Evolutionary conservation across 495 filamentous ascomycete genomes (phyloP).

Genomic region (Aspergillus mulundensis): DNA sequence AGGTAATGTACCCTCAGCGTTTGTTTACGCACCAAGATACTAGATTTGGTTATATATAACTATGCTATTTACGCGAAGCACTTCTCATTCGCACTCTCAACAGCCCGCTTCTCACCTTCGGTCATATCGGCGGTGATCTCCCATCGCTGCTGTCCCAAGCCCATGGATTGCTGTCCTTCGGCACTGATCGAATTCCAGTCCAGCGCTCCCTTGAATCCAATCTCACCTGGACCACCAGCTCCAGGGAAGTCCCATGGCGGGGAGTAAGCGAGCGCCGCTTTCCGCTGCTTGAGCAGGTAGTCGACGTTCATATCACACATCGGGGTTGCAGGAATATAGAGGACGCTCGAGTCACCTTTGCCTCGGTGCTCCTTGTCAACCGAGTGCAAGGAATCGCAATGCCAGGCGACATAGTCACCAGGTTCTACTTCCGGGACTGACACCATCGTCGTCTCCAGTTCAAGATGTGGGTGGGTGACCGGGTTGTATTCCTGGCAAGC

Average conservation of each 20-base stretch:
- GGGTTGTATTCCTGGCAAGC: constrained; percentile 73
- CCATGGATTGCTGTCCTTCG: constrained; percentile 57
- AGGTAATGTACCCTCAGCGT: not conserved
- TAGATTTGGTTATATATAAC: not conserved
- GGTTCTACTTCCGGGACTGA: constrained; percentile 72
- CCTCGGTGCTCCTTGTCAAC: constrained; percentile 78
- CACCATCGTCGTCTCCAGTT: constrained; percentile 69
- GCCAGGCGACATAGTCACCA: constrained; percentile 88
- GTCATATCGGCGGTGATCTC: constrained; percentile 45
- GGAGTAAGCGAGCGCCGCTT: constrained; percentile 44
- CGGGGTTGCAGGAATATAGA: constrained; percentile 86
- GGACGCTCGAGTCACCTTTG: constrained; percentile 65
- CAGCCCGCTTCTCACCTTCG: constrained; percentile 52
- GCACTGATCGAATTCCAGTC: constrained; percentile 34
- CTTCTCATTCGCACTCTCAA: constrained; percentile 57
- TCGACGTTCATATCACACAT: constrained; percentile 68
- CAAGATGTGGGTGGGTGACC: constrained; percentile 70
- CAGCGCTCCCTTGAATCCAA: constrained; percentile 36
- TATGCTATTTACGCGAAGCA: constrained; percentile 24
- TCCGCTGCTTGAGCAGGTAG: constrained; percentile 65
- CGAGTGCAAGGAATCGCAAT: constrained; percentile 78
- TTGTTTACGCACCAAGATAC: not conserved
- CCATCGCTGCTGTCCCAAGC: constrained; percentile 48
- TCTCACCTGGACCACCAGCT: constrained; percentile 48
- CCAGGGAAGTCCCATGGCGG: constrained; percentile 60